Evolutionary conservation across 345 rosid genomes (phyloP).

Genomic region (Eucalyptus cloeziana): DNA sequence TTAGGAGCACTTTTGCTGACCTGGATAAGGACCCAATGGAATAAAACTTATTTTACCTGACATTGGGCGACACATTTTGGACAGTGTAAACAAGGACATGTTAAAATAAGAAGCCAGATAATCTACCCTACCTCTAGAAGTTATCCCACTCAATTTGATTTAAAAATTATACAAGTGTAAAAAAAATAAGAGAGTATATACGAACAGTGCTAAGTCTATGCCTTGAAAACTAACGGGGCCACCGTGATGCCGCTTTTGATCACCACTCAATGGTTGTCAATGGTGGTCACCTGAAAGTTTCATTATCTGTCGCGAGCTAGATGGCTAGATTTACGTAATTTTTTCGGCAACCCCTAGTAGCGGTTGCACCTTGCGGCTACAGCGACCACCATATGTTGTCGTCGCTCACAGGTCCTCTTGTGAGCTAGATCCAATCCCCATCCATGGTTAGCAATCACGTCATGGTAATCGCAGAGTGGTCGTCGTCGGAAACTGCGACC

Average conservation of each 20-base stretch:
- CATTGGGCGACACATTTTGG: neutral
- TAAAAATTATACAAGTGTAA: neutral
- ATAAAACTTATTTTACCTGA: neutral
- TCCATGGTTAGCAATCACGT: neutral
- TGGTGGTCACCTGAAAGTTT: neutral
- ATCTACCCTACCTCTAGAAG: neutral
- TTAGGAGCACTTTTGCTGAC: neutral
- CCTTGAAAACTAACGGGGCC: neutral
- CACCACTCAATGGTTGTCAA: neutral
- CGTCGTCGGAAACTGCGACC: no score
- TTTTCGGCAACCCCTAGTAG: neutral
- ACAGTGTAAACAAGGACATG: neutral
- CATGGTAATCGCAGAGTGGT: neutral
- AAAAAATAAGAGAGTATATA: neutral
- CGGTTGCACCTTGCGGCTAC: neutral
- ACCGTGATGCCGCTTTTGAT: neutral
- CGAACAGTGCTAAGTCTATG: neutral
- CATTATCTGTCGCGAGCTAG: neutral
- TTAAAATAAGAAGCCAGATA: neutral
- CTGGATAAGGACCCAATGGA: neutral
- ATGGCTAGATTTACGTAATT: neutral
- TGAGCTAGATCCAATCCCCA: neutral
- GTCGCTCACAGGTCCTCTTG: neutral
- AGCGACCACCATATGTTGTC: neutral
- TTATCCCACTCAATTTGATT: neutral